phyloP scores from a whole-genome alignment of 2,329 filamentous ascomycete species.

The Coniochaeta sp. region DNA sequence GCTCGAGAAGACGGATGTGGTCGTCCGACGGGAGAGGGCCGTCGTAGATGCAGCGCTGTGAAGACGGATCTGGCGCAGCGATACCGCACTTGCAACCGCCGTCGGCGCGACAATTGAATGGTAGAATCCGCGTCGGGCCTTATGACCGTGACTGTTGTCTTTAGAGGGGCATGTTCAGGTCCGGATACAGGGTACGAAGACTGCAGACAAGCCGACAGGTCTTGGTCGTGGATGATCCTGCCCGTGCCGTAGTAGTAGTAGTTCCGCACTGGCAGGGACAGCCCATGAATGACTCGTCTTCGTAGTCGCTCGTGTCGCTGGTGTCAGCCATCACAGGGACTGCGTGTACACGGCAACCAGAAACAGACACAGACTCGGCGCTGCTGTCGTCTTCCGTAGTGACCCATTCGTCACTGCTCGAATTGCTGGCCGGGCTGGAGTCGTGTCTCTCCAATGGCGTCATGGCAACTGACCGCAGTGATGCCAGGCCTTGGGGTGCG shows the following conservation, averaged over 20 bases:
- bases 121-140: background rate
- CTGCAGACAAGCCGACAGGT: background rate
- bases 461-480: too few relatives aligned
- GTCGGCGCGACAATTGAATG: background rate
- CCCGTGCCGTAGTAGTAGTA: background rate
- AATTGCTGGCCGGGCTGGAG: too few relatives aligned
- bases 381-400: too few relatives aligned
- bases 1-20: too few relatives aligned
- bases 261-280: background rate
- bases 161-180: background rate
- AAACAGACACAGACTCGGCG: too few relatives aligned
- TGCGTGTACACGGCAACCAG: too few relatives aligned
- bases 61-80: background rate
- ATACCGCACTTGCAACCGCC: background rate
- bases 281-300: too few relatives aligned
- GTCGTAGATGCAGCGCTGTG: background rate
- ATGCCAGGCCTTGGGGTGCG: too few relatives aligned
- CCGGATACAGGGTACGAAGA: background rate
- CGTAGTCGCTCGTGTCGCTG: too few relatives aligned
- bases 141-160: background rate
- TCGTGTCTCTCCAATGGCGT: too few relatives aligned
- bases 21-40: background rate
- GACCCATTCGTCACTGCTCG: too few relatives aligned
- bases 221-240: background rate
- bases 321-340: too few relatives aligned